Percentiles rank a stretch among this genome's conserved stretches.
Evolutionary conservation across 306 rosid species (phyloP).

Genomic region (Quercus robur): DNA sequence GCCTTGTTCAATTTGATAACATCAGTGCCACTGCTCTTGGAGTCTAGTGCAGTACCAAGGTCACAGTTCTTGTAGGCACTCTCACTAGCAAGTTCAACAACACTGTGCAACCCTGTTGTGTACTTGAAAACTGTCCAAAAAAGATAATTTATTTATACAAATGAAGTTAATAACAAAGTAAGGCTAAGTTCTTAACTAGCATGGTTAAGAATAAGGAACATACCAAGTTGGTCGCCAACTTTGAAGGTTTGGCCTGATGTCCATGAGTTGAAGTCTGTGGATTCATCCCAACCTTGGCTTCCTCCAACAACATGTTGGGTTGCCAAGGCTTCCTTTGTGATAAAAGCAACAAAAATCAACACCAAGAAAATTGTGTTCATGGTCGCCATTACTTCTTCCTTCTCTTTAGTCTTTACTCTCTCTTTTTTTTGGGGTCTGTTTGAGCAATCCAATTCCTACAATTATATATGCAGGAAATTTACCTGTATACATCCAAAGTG

Average conservation of each 20-base stretch:
- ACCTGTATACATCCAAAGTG: not conserved
- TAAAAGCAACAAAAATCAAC: conserved; percentile 30
- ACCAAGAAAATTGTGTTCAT: conserved; percentile 46
- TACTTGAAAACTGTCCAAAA: conserved; percentile 74
- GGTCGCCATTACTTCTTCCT: conserved; percentile 41
- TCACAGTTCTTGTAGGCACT: conserved; percentile 69
- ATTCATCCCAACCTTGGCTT: conserved; percentile 82
- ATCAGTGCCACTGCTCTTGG: conserved; percentile 58
- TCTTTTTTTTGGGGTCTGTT: not conserved
- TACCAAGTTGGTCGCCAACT: conserved; percentile 90
- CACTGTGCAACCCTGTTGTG: conserved; percentile 59
- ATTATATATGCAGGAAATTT: conserved; percentile 1
- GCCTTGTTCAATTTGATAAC: conserved; percentile 51
- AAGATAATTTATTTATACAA: not conserved
- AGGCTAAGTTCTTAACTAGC: not conserved
- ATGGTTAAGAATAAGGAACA: not conserved
- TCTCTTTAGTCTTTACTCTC: not conserved
- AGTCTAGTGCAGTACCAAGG: conserved; percentile 39
- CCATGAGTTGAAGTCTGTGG: conserved; percentile 77
- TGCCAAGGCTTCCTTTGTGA: conserved; percentile 32
- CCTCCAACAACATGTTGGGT: conserved; percentile 77
- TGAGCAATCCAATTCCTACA: not conserved
- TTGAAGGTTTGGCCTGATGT: conserved; percentile 62
- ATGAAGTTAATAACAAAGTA: not conserved
- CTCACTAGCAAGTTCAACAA: conserved; percentile 57